A percentile compares a stretch with the other conserved stretches of the same genome.
phyloP scores from a whole-genome alignment of 805 yeast species.

The Barnettozyma sp. region DNA sequence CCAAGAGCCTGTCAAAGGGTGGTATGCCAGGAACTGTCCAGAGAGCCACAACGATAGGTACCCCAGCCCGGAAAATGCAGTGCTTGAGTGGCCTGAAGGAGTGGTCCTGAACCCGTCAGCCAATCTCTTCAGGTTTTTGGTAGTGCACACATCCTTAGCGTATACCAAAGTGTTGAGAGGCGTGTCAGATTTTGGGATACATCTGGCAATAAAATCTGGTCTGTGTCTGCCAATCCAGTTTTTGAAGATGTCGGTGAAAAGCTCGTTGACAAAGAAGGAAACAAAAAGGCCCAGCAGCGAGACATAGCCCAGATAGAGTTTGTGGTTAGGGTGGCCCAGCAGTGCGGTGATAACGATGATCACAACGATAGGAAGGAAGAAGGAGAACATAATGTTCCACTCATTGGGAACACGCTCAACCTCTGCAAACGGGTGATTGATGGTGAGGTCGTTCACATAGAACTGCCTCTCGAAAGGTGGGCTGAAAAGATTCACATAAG shows the following conservation, averaged over 20 bases:
- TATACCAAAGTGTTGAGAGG: slow-evolving; percentile 47
- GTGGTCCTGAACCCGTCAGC: slow-evolving; percentile 76
- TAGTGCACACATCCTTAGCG: slow-evolving; percentile 63
- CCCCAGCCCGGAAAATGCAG: slow-evolving; percentile 62
- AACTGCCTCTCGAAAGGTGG: slow-evolving; percentile 78
- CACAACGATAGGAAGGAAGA: slow-evolving; percentile 40
- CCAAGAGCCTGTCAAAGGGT: slow-evolving; percentile 53
- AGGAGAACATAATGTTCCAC: slow-evolving; percentile 48
- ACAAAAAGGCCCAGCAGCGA: slow-evolving; percentile 61
- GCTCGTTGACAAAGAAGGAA: slow-evolving; percentile 50
- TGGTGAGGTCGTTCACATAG: slow-evolving; percentile 62
- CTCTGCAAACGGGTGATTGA: slow-evolving; percentile 76
- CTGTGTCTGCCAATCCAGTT: slow-evolving; percentile 84
- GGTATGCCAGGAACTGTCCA: slow-evolving; percentile 54
- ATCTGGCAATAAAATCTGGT: slow-evolving; percentile 87
- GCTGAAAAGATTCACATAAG: slow-evolving; percentile 28
- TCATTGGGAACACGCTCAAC: slow-evolving; percentile 60
- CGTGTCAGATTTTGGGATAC: slow-evolving; percentile 58
- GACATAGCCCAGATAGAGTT: slow-evolving; percentile 51
- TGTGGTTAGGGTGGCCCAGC: slow-evolving; percentile 41
- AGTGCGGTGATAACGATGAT: slow-evolving; percentile 30
- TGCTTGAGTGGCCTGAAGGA: slow-evolving; percentile 76
- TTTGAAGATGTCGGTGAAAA: slow-evolving; percentile 68
- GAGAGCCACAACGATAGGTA: slow-evolving; percentile 57
- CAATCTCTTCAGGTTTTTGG: slow-evolving; percentile 35